Base-by-base conservation (phyloP, 1,284 basidiomycete species). In the Vanrija sp. region DNA sequence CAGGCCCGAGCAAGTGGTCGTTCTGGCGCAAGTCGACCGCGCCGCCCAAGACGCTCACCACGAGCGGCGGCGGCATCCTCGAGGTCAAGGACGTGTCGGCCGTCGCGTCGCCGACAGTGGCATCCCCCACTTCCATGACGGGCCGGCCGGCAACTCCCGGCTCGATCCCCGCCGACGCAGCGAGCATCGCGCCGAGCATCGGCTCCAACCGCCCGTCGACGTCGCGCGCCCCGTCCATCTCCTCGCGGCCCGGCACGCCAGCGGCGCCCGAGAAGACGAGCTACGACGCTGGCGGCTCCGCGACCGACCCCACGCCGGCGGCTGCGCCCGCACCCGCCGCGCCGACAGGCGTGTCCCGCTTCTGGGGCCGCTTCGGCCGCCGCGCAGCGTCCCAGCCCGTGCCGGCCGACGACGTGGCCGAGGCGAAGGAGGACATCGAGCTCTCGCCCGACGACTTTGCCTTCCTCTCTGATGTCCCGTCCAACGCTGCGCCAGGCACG, bases 401-500 rank as follows among this genome's bases (percentile, higher is more conserved):
- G 41, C 42, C 51, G 47, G 16, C 38, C 7, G 37, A 23, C 6
- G 23, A 45, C 35, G 18, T 20, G 0, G 24, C 19, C 12, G 22
- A 43, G 20, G 31, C 36, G 22, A 42, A 60, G 27, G 37, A 69
- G 47, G 73, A 74, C 39, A 52, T 76, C 12, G 68, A 74, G 53
- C 60, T 77, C 4, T 63, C 68, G 12, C 60, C 64, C 4, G 71
- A 71, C 51, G 75, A 75, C 49, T 75, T 77, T 39, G 66, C 68
- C 0, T 77, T 73, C 57, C 59, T 77, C 8, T 62, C 64, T 10
- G 70, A 77, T 44, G 71, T 77, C 0, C 74, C 74, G 1, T 66
- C 73, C 2, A 53, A 44, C 62, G 31, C 37, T n/a, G 37, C 49
- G n/a, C 61, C 49, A 6, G 68, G 63, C 6, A 57, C 67, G 0